These are phyloP conservation scores for Mrakia gelida DNA, from an alignment of 768 basidiomycete genomes.

Conservation along the genomic window DNA sequence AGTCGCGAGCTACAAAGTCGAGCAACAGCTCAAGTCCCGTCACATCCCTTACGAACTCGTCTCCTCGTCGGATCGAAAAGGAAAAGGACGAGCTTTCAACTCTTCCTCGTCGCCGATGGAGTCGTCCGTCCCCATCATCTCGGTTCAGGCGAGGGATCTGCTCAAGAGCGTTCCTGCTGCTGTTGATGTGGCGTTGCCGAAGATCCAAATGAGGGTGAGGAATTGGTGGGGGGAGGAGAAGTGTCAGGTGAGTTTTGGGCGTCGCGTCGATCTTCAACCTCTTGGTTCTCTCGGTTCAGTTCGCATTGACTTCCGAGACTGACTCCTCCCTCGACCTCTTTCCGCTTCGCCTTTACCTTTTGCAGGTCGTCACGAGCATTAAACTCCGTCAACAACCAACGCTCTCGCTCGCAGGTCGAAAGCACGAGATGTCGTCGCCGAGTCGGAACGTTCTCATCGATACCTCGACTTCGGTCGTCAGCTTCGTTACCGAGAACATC, in stretches of 20 bases:
- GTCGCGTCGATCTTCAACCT: too few relatives aligned
- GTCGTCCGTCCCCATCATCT: slow-evolving; percentile 66
- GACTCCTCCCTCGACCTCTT: neutral
- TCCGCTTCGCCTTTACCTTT: neutral
- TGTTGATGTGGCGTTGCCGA: slow-evolving; percentile 87
- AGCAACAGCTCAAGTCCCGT: slow-evolving; percentile 76
- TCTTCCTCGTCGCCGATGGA: neutral
- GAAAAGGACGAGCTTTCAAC: slow-evolving; percentile 8
- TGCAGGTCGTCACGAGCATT: slow-evolving; percentile 76
- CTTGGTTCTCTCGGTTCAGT: too few relatives aligned
- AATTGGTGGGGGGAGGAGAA: slow-evolving; percentile 81
- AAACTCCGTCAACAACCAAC: slow-evolving; percentile 53
- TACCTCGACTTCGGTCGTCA: slow-evolving; percentile 78
- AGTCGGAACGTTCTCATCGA: slow-evolving; percentile 86
- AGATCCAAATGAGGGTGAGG: slow-evolving; percentile 78
- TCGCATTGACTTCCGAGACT: too few relatives aligned
- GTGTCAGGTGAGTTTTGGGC: slow-evolving; percentile 49
- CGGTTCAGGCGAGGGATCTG: slow-evolving; percentile 75
- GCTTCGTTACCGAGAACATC: slow-evolving; percentile 79
- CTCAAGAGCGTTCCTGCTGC: slow-evolving; percentile 70
- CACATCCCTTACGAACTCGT: slow-evolving; percentile 73
- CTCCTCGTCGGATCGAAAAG: slow-evolving; percentile 17
- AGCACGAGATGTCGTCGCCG: slow-evolving; percentile 56
- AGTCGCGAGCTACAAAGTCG: slow-evolving; percentile 82
- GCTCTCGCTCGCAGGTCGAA: slow-evolving; percentile 33